Conservation (phyloP, 352 stramenopile species). For the Pythium brachiatum region DNA sequence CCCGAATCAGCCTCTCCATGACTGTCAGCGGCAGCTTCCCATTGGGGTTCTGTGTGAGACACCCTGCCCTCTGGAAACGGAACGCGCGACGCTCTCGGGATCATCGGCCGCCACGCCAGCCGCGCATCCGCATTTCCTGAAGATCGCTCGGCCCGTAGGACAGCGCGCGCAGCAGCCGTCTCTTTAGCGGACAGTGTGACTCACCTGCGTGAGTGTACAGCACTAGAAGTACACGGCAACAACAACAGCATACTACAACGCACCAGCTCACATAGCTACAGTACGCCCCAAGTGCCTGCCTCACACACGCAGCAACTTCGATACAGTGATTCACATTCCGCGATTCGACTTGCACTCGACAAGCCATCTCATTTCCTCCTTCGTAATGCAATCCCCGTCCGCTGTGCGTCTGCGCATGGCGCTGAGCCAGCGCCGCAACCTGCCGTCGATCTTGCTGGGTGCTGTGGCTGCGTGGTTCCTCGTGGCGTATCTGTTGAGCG, state of each 20-base stretch:
- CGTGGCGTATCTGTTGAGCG: conserved; percentile 43
- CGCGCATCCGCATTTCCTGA: background rate
- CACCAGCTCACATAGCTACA: background rate
- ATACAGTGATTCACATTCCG: background rate
- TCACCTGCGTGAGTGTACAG: no score
- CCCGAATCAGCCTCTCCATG: background rate
- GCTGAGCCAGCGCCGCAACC: conserved; percentile 57
- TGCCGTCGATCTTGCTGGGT: conserved; percentile 49
- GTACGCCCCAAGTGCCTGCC: no score
- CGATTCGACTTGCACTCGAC: background rate
- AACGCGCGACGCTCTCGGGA: background rate
- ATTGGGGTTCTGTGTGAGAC: conserved; percentile 5
- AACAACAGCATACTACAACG: no score
- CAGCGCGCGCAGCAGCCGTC: background rate
- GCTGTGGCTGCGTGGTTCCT: conserved; percentile 38
- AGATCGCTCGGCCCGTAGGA: background rate
- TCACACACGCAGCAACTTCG: background rate
- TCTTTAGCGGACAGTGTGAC: background rate
- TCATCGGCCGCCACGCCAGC: background rate
- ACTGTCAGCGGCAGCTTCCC: background rate
- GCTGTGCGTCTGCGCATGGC: conserved; percentile 69
- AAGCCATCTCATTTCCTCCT: conserved; percentile 2
- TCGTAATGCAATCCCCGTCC: conserved; percentile 51
- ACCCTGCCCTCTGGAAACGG: conserved; percentile 3
- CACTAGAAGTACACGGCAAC: no score